A percentile compares a stretch with the other conserved stretches of the same genome.
phyloP scores from a whole-genome alignment of 208 protist species.

The Naegleria lovaniensis region DNA sequence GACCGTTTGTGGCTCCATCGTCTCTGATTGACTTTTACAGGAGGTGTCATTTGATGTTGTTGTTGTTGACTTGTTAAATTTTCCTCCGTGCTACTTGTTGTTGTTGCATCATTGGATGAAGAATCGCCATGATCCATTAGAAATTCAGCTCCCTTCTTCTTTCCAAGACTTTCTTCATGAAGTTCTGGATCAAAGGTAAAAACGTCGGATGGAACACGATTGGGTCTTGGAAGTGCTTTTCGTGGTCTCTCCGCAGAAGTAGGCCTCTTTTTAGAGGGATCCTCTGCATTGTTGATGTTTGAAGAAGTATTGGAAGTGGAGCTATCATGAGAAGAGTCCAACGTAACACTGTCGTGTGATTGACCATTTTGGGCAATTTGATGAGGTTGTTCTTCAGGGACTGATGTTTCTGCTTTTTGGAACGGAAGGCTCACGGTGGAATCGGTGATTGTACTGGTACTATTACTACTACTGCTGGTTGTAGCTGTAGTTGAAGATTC shows the following conservation, averaged over 20 bases:
- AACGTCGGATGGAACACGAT: neutral
- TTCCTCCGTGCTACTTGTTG: neutral
- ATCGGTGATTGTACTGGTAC: no score
- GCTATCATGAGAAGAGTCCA: no score
- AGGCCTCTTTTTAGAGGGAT: no score
- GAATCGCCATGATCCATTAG: neutral
- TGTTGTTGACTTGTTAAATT: neutral
- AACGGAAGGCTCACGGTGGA: no score
- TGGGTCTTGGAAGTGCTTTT: neutral
- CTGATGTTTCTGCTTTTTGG: no score
- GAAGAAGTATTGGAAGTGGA: no score
- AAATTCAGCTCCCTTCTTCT: neutral
- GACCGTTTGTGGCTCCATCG: neutral
- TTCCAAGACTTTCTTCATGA: neutral
- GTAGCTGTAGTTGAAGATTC: no score
- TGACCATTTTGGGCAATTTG: no score
- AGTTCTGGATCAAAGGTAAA: neutral
- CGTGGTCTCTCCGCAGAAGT: neutral
- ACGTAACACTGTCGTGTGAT: no score
- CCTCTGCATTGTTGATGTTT: no score
- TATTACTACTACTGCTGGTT: no score
- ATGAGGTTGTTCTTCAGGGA: no score
- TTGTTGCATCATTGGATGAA: neutral
- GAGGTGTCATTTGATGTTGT: neutral
- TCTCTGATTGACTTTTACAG: neutral